Evolutionary conservation across 2,329 filamentous ascomycete genomes (phyloP).

Genomic region (Corinectria fuckeliana): DNA sequence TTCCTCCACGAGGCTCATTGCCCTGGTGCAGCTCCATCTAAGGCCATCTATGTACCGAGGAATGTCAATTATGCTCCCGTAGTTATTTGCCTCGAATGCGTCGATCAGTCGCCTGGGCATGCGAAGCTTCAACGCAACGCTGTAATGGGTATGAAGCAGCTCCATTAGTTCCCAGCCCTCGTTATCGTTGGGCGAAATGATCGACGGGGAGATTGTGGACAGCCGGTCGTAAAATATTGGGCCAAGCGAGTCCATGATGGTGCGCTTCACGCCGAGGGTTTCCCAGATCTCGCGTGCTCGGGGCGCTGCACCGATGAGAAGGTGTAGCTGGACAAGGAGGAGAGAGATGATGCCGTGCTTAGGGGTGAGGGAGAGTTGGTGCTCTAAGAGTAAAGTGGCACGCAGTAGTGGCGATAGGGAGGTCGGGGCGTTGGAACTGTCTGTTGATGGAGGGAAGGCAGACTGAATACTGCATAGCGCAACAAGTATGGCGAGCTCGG

Average conservation of each 20-base stretch:
- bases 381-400: slow-evolving; percentile 57
- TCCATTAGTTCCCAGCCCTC: slow-evolving; percentile 48
- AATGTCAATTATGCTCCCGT: slow-evolving; percentile 57
- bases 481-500: slow-evolving; percentile 45
- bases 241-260: slow-evolving; percentile 62
- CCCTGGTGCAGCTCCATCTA: slow-evolving; percentile 57
- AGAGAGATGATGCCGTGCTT: slow-evolving; percentile 56
- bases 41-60: slow-evolving; percentile 52
- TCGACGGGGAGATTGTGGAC: slow-evolving; percentile 55
- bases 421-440: slow-evolving; percentile 23
- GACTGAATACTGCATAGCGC: slow-evolving; percentile 44
- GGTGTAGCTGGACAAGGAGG: slow-evolving; percentile 58
- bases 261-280: slow-evolving; percentile 61
- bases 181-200: slow-evolving; percentile 43
- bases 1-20: slow-evolving; percentile 60
- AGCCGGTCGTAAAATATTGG: slow-evolving; percentile 63
- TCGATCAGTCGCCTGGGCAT: slow-evolving; percentile 52
- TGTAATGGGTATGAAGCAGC: slow-evolving; percentile 54
- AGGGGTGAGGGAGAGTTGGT: slow-evolving; percentile 53
- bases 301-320: slow-evolving; percentile 57
- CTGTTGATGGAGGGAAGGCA: slow-evolving; percentile 37
- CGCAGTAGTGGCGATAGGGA: slow-evolving; percentile 50
- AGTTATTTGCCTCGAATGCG: slow-evolving; percentile 57
- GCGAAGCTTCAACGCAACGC: slow-evolving; percentile 52
- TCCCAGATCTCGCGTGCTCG: slow-evolving; percentile 57